Evolutionary conservation across 2,329 filamentous ascomycete species (phyloP), one percentile per base, ranked within the genome.

Genomic region (Talaromyces rugulosus): DNA sequence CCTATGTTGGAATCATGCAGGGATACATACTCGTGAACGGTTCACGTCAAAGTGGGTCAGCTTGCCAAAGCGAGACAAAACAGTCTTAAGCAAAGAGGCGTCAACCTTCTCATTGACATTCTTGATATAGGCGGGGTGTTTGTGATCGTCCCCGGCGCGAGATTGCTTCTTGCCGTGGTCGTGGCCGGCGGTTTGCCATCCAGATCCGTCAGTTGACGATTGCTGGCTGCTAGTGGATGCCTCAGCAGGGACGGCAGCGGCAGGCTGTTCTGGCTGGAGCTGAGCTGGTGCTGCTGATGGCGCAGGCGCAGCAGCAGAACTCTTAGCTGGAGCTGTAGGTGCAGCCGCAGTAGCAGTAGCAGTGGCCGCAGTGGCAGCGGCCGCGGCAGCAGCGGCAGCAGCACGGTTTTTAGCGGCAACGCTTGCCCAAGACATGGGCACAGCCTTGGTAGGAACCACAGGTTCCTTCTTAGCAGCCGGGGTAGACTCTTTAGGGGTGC

Each of bases 101-200:
- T 91, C 85, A 58, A 99, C 88, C 79, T 92, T 93, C 36, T 96
- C 92, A 56, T 88, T 94, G 56, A 98, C 94, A 70, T 94, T 96
- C 83, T 96, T 96, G 77, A 99, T 92, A 77, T 97, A 98, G 23
- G 90, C 95, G 68, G 92, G 85, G 59, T 88, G 88, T 65, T 86
- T 86, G 65, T 94, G 89, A 71, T 91, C 89, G 71, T 93, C 90
- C 54, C 80, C 74, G 30, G 82, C 76, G 57, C 91, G 87, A 70
- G 88, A 89, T 75, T 95, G 91, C 73, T 91, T 88, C 83, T 95
- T 95, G 69, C 89, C 89, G 77, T 96, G 90, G 61, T 87, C 85
- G 62, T 79, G 78, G 61, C 89, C 89, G 60, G 91, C 94, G 56
- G 90, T 94, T 77, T 96, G 94, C 95, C 95, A 99, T 72, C 91